Conservation (phyloP, 768 basidiomycete genomes). For the Pholiota molesta region DNA sequence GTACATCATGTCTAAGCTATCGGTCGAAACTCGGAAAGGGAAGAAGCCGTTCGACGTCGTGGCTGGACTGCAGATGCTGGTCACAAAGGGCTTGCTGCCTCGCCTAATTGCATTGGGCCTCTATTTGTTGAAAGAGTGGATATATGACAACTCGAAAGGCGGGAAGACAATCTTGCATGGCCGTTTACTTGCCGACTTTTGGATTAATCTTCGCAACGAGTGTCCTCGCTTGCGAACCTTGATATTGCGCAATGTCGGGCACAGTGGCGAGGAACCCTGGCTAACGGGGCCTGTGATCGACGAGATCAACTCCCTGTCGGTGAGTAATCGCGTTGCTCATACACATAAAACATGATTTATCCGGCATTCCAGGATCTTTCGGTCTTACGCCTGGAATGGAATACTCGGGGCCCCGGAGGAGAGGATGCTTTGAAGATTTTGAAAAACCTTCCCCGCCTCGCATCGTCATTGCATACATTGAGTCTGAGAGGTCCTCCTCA, state of each 20-base stretch:
- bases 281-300: background rate
- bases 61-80: constrained; percentile 1
- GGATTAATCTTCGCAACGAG: background rate
- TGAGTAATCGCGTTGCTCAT: no score
- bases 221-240: background rate
- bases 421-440: background rate
- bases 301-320: background rate
- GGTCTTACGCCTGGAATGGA: background rate
- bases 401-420: background rate
- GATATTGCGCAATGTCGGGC: background rate
- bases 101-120: constrained; percentile 7
- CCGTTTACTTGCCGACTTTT: background rate
- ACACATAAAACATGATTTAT: no score
- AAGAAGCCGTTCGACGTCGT: constrained; percentile 7
- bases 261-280: background rate
- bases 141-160: background rate
- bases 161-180: background rate
- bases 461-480: background rate
- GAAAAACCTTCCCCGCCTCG: background rate
- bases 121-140: background rate
- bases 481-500: no score
- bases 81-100: constrained; percentile 4
- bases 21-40: background rate
- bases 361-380: no score
- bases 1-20: constrained; percentile 18